These are phyloP conservation scores for Nidula microcarpa DNA, from an alignment of 768 basidiomycete species.

Conservation along the genomic window DNA sequence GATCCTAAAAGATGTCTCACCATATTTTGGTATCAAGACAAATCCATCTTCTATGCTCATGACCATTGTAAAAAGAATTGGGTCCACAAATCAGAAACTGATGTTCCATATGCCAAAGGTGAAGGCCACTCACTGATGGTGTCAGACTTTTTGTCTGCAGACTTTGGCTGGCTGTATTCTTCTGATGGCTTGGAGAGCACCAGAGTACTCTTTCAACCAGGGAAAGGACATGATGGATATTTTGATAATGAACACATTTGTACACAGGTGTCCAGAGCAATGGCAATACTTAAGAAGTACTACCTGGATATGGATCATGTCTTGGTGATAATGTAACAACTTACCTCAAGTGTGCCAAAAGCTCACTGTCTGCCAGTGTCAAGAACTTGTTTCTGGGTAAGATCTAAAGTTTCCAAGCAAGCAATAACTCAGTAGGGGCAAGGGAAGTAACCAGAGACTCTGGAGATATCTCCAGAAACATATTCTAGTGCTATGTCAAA, in stretches of 20 bases:
- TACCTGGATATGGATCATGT: slow-evolving; percentile 26
- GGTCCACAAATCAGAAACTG: slow-evolving; percentile 18
- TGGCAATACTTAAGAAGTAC: slow-evolving; percentile 13
- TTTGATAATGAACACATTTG: slow-evolving; percentile 25
- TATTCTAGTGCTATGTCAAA: too few relatives aligned
- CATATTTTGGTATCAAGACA: slow-evolving; percentile 30
- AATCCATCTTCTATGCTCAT: slow-evolving; percentile 35
- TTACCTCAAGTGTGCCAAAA: slow-evolving; percentile 24
- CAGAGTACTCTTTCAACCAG: slow-evolving; percentile 15
- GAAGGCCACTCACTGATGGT: slow-evolving; percentile 36
- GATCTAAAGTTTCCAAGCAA: too few relatives aligned
- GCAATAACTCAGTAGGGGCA: too few relatives aligned
- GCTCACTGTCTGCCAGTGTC: slow-evolving; percentile 28
- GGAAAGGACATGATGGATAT: slow-evolving; percentile 23
- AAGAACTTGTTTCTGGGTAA: too few relatives aligned
- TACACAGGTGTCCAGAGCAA: slow-evolving; percentile 15
- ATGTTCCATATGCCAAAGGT: slow-evolving; percentile 29
- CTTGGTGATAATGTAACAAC: slow-evolving; percentile 27
- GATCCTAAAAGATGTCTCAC: neutral
- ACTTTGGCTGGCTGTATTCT: slow-evolving; percentile 18
- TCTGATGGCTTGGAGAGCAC: slow-evolving; percentile 12
- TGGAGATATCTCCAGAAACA: too few relatives aligned
- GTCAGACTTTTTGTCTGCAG: slow-evolving; percentile 29
- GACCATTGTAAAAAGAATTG: slow-evolving; percentile 23
- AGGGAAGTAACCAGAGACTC: too few relatives aligned